These are phyloP conservation scores for Calophaca sinica DNA, from an alignment of 306 rosid genomes.

Conservation along the genomic window DNA sequence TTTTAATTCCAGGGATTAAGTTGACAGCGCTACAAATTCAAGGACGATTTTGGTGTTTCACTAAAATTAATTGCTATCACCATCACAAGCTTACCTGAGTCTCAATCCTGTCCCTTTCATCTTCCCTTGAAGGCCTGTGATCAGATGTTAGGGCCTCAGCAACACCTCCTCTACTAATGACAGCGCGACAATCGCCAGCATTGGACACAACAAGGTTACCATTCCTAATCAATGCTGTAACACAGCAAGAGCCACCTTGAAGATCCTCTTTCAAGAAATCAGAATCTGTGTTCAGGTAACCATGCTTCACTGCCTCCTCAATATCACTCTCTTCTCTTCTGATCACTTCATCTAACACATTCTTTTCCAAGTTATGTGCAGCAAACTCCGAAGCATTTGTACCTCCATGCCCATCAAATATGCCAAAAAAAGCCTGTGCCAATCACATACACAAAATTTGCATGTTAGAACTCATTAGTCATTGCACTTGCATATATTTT, in stretches of 20 bases:
- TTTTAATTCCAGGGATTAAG: too few species aligned
- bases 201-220: conserved; percentile 84
- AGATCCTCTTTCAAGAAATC: conserved; percentile 79
- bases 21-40: too few species aligned
- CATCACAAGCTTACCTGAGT: conserved; percentile 52
- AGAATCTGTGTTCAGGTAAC: conserved; percentile 82
- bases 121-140: conserved; percentile 85
- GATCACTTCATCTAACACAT: conserved; percentile 65
- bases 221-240: conserved; percentile 74
- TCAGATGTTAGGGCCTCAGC: conserved; percentile 92
- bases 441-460: neutral
- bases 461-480: conserved; percentile 37
- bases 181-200: conserved; percentile 95
- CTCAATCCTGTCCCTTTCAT: conserved; percentile 81
- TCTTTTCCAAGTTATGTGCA: conserved; percentile 74
- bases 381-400: conserved; percentile 87
- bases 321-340: conserved; percentile 58
- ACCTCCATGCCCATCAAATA: conserved; percentile 97
- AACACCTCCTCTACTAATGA: conserved; percentile 74
- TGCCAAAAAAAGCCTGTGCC: conserved; percentile 85
- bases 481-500: conserved; percentile 13
- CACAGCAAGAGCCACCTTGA: conserved; percentile 88
- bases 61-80: neutral
- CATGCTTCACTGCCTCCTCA: conserved; percentile 75
- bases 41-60: too few species aligned